Conservation (phyloP, 73 alveolate species). For the Uronychia binucleata region DNA sequence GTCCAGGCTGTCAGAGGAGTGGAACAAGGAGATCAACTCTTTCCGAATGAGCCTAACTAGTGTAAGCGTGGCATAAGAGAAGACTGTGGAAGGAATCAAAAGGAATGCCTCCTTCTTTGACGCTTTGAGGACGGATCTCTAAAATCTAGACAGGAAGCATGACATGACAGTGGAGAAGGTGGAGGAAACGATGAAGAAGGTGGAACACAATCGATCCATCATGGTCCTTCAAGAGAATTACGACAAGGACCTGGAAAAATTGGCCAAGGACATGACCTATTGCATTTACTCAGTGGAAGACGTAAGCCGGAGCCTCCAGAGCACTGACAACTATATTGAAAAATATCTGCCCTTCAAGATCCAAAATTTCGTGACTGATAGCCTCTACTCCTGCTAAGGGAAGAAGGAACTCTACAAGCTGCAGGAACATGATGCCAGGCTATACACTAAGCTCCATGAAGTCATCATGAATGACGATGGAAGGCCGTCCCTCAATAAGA, state of each 20-base stretch:
- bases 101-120: conserved; percentile 14
- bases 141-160: conserved; percentile 1
- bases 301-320: conserved; percentile 2
- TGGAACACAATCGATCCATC: background rate
- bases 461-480: conserved; percentile 30
- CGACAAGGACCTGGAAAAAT: conserved; percentile 10
- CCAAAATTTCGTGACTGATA: conserved; percentile 7
- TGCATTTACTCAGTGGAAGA: conserved; percentile 29
- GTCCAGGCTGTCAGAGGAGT: background rate
- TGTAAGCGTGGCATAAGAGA: background rate
- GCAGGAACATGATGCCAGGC: conserved; percentile 14
- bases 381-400: background rate
- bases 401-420: conserved; percentile 16
- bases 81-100: conserved; percentile 1
- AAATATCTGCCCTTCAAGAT: conserved; percentile 38
- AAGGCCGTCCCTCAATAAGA: conserved; percentile 4
- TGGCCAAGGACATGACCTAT: conserved; percentile 3
- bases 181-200: background rate
- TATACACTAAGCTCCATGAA: conserved; percentile 15
- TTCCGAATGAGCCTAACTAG: background rate
- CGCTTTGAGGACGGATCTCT: conserved; percentile 5
- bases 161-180: conserved; percentile 9
- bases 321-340: conserved; percentile 45
- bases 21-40: background rate
- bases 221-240: conserved; percentile 12